Percentiles rank a stretch among this genome's conserved stretches.
Conservation (phyloP, 768 basidiomycete species). For the Boletus patriciae region DNA sequence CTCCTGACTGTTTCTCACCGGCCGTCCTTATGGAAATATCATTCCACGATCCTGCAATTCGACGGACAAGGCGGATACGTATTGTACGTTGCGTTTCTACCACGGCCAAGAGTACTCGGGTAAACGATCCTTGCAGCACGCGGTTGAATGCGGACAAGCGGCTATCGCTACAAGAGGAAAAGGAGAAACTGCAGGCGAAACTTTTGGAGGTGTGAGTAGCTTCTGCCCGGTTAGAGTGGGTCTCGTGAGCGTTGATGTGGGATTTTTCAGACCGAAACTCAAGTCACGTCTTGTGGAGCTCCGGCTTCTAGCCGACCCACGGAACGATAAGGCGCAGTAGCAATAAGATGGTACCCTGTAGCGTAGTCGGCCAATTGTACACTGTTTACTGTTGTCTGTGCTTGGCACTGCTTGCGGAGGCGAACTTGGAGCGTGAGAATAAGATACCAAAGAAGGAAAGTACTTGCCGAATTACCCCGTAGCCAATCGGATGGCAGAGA, state of each 20-base stretch:
- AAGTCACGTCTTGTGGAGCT: constrained; percentile 72
- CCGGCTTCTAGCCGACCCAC: constrained; percentile 37
- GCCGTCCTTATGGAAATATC: constrained; percentile 91
- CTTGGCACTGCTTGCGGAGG: background rate
- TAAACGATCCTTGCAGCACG: constrained; percentile 50
- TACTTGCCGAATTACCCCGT: constrained; percentile 19
- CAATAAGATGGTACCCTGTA: background rate
- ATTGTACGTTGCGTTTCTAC: constrained; percentile 59
- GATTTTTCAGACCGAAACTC: constrained; percentile 68
- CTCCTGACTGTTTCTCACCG: constrained; percentile 94
- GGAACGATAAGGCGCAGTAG: background rate
- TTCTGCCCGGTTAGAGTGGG: background rate
- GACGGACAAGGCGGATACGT: constrained; percentile 95
- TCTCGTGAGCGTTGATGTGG: background rate
- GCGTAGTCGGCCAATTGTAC: too few species aligned
- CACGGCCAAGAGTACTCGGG: background rate
- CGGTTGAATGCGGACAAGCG: constrained; percentile 88
- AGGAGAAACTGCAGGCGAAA: constrained; percentile 82
- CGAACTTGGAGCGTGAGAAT: constrained; percentile 7
- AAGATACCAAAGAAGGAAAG: background rate
- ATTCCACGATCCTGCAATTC: constrained; percentile 84
- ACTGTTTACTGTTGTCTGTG: too few species aligned
- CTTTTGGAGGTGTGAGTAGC: constrained; percentile 77
- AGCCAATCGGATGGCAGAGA: constrained; percentile 31
- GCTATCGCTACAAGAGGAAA: constrained; percentile 91